Base-by-base conservation (phyloP, 768 basidiomycete genomes). In the Leccinum arenicola region DNA sequence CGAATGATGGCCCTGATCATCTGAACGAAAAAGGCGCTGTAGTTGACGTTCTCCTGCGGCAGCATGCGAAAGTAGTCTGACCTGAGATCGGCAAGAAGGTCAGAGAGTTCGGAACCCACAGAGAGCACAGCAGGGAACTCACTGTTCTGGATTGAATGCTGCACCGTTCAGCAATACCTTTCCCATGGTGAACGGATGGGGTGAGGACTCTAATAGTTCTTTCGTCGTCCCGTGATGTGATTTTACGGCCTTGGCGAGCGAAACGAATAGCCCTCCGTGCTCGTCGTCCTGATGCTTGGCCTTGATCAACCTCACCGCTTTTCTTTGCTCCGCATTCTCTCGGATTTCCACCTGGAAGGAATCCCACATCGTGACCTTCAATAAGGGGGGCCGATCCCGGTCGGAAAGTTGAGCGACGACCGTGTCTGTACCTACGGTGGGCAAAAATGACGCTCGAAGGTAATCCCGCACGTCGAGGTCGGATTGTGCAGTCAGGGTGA, bases 111-210 rank as follows among this genome's bases (percentile, higher is more conserved):
- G 2, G 5, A 7, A 7, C 40, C 40, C 40, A 43, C 17, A 1
- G 40, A 17, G 3, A 14, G 40, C 11, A 14, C 12, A 15, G 17
- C 33, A 23, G 1, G 2, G 5, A 6, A 33, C 53, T 43, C 11
- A 61, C 60, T 57, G 36, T 1, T 54, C 48, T 6, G 52, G 29
- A 5, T 21, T 14, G n/a, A 43, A 50, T 3, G 21, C 29, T 35
- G 52, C 21, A 0, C 56, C 52, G 15, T 61, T 54, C 12, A 61
- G 19, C n/a, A 61, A 19, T 4, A 61, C 19, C 56, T 61, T 61
- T 1, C 5, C 36, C 0, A 57, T n/a, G 4, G 54, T 47, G 29
- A 61, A 61, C 3, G 27, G 27, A 17, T 61, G 14, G 1, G 29
- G n/a, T 4, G 17, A 25, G 3, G 3, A 25, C 23, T 61, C 31